These are phyloP conservation scores for Boletus huronensis DNA, from an alignment of 768 basidiomycete genomes.

Conservation along the genomic window DNA sequence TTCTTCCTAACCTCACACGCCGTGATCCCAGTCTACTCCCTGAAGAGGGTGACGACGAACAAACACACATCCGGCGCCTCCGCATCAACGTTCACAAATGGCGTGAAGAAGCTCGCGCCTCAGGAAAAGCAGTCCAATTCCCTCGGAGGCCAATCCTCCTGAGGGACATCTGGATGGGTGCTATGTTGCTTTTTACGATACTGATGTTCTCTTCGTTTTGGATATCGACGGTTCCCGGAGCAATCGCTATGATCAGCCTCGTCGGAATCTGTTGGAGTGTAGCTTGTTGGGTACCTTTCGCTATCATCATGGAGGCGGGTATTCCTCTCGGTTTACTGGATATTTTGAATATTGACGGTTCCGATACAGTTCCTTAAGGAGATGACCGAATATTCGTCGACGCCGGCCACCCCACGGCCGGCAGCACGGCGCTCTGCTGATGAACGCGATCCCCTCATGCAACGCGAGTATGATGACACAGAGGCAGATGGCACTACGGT, in stretches of 20 bases:
- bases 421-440: slow-evolving; percentile 33
- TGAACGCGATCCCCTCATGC: slow-evolving; percentile 53
- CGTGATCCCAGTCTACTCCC: slow-evolving; percentile 80
- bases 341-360: background rate
- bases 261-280: slow-evolving; percentile 96
- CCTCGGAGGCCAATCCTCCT: slow-evolving; percentile 90
- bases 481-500: slow-evolving; percentile 41
- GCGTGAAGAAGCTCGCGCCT: slow-evolving; percentile 78
- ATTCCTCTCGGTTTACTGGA: slow-evolving; percentile 38
- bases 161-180: slow-evolving; percentile 91
- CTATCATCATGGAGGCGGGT: slow-evolving; percentile 93
- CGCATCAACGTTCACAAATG: slow-evolving; percentile 70
- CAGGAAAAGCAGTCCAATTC: slow-evolving; percentile 70
- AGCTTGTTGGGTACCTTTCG: slow-evolving; percentile 97
- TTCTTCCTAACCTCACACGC: slow-evolving; percentile 77
- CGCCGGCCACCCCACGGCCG: slow-evolving; percentile 10
- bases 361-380: slow-evolving; percentile 66
- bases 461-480: slow-evolving; percentile 43
- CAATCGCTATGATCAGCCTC: slow-evolving; percentile 76
- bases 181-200: slow-evolving; percentile 73
- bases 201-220: slow-evolving; percentile 86
- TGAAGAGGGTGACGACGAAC: slow-evolving; percentile 63
- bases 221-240: slow-evolving; percentile 71
- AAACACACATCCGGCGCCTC: slow-evolving; percentile 69
- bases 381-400: slow-evolving; percentile 40